Evolutionary conservation across 2,329 filamentous ascomycete species (phyloP).

Genomic region (Ophiostoma angusticollis): DNA sequence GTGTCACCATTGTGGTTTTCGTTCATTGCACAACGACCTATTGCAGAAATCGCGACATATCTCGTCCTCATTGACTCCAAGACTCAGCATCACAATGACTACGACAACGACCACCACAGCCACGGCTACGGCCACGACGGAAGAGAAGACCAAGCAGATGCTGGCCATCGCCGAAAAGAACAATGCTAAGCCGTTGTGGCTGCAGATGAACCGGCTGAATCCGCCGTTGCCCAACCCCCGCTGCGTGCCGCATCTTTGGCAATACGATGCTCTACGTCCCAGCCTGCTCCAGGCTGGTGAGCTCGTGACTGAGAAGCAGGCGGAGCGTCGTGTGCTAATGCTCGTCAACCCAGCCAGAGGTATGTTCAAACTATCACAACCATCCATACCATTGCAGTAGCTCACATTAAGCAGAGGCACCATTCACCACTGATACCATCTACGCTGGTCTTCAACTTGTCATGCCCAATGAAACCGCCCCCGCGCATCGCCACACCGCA

Average conservation of each 20-base stretch:
- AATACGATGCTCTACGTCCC: slow-evolving; percentile 21
- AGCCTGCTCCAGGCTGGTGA: slow-evolving; percentile 21
- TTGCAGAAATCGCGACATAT: too few relatives aligned
- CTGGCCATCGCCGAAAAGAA: neutral
- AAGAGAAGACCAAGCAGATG: neutral
- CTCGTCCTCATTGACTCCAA: slow-evolving; percentile 16
- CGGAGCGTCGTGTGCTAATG: slow-evolving; percentile 26
- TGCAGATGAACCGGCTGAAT: slow-evolving; percentile 30
- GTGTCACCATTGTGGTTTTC: neutral
- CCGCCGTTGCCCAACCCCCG: slow-evolving; percentile 31
- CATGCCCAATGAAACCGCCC: slow-evolving; percentile 38
- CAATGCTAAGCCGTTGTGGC: slow-evolving; percentile 16
- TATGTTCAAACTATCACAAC: neutral
- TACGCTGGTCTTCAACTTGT: slow-evolving; percentile 43
- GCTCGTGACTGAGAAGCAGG: slow-evolving; percentile 22
- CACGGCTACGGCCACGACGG: neutral
- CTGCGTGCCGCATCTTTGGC: slow-evolving; percentile 23
- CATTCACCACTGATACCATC: slow-evolving; percentile 41
- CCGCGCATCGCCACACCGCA: slow-evolving; percentile 38
- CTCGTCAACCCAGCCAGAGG: slow-evolving; percentile 21
- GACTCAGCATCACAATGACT: neutral
- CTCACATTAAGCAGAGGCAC: slow-evolving; percentile 24
- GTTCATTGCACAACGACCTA: slow-evolving; percentile 24
- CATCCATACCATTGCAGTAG: too few relatives aligned
- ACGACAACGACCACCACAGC: neutral